Evolutionary conservation across 192 early-diverging fungal species (phyloP).

Genomic region (Ambispora gerdemannii): DNA sequence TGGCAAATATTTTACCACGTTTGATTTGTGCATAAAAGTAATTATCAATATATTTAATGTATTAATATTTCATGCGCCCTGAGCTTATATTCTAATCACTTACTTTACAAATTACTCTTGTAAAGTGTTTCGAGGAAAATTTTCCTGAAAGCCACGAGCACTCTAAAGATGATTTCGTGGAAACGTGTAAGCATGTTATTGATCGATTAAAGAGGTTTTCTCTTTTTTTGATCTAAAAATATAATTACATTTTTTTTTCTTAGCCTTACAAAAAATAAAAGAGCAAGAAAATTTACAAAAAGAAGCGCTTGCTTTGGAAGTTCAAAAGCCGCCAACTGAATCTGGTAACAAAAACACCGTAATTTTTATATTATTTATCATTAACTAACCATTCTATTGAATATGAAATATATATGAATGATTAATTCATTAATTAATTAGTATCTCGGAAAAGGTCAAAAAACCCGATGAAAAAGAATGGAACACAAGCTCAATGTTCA

Average conservation of each 20-base stretch:
- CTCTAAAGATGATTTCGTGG: conserved; percentile 50
- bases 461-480: conserved; percentile 4
- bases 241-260: background rate
- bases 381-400: no score
- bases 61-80: conserved; percentile 12
- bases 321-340: conserved; percentile 33
- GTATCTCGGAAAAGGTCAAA: conserved; percentile 17
- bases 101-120: no score
- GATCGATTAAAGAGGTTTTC: background rate
- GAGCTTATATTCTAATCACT: background rate
- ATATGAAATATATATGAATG: no score
- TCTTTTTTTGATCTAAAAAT: background rate
- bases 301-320: conserved; percentile 37
- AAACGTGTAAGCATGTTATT: conserved; percentile 46
- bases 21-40: conserved; percentile 66
- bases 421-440: no score
- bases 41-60: background rate
- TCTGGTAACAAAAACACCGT: no score
- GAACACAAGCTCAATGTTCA: conserved; percentile 43
- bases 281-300: conserved; percentile 44
- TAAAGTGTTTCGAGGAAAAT: conserved; percentile 50
- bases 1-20: conserved; percentile 63
- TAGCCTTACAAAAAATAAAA: conserved; percentile 43
- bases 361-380: no score
- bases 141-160: conserved; percentile 50